These are phyloP conservation scores for Crithidia fasciculata DNA, from an alignment of 208 protist genomes.

Conservation along the genomic window DNA sequence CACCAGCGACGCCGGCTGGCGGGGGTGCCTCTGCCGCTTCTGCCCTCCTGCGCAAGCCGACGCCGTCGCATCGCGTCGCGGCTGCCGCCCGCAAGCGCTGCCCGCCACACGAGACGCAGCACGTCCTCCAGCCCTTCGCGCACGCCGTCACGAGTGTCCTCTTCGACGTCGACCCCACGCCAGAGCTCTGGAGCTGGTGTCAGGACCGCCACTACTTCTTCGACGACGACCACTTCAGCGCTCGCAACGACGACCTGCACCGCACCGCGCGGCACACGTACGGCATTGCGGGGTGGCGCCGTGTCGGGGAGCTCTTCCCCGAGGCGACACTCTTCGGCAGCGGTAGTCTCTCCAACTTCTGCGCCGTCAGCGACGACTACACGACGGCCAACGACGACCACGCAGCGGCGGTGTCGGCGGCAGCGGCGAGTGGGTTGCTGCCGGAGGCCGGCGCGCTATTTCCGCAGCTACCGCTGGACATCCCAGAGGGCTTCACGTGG, in stretches of 20 bases:
- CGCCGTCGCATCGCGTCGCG: background rate
- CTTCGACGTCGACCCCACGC: conserved; percentile 75
- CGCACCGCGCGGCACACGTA: conserved; percentile 46
- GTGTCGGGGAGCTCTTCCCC: conserved; percentile 65
- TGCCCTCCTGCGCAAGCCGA: background rate
- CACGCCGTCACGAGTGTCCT: conserved; percentile 50
- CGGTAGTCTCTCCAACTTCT: conserved; percentile 3
- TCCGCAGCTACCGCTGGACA: conserved; percentile 34
- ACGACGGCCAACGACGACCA: conserved; percentile 29
- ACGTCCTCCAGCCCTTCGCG: conserved; percentile 36
- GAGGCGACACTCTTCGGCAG: conserved; percentile 54
- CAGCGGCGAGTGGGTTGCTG: background rate
- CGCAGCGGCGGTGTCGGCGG: background rate
- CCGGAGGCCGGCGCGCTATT: background rate
- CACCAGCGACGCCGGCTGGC: background rate
- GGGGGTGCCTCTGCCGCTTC: conserved; percentile 13
- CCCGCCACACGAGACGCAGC: conserved; percentile 43
- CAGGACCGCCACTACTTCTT: conserved; percentile 52
- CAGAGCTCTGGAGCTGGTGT: conserved; percentile 49
- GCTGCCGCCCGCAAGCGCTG: conserved; percentile 29
- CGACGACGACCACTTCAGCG: conserved; percentile 76
- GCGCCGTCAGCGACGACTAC: background rate
- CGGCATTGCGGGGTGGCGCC: conserved; percentile 60
- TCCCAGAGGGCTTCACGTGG: conserved; percentile 56
- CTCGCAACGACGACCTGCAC: conserved; percentile 51